These are phyloP conservation scores for Epichloe gansuensis DNA, from an alignment of 2,329 filamentous ascomycete genomes.

Conservation along the genomic window DNA sequence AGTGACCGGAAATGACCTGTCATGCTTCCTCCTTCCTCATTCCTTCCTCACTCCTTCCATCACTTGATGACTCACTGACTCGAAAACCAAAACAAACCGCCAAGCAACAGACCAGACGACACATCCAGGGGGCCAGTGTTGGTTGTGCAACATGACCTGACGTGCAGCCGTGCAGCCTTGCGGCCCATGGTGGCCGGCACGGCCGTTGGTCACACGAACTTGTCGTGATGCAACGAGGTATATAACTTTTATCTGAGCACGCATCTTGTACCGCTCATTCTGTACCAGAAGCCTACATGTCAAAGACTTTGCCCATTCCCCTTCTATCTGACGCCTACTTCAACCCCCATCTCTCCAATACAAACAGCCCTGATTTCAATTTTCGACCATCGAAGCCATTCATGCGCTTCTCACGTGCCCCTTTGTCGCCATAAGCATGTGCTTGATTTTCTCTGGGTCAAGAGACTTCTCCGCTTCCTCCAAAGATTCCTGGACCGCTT, in stretches of 20 bases:
- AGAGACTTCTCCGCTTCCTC: slow-evolving; percentile 20
- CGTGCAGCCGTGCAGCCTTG: not conserved
- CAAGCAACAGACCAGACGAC: too few species aligned
- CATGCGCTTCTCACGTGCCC: slow-evolving; percentile 13
- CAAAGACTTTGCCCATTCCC: not conserved
- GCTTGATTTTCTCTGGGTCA: slow-evolving; percentile 14
- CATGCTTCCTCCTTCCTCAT: not conserved
- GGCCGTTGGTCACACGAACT: not conserved
- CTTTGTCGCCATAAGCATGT: slow-evolving; percentile 22
- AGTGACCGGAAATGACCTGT: not conserved
- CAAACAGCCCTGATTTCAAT: not conserved
- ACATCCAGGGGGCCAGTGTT: not conserved
- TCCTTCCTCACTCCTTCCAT: too few species aligned
- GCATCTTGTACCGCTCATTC: too few species aligned
- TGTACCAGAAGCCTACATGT: too few species aligned
- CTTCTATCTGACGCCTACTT: not conserved
- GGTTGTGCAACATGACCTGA: not conserved
- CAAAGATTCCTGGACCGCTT: slow-evolving; percentile 22
- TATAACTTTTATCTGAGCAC: too few species aligned
- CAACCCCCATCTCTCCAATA: not conserved
- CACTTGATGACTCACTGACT: too few species aligned
- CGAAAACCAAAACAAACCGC: too few species aligned
- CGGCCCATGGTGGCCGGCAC: not conserved
- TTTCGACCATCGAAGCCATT: not conserved
- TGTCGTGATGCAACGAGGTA: too few species aligned